Percentiles rank a stretch among this genome's conserved stretches.
These are phyloP conservation scores for Talaromyces liani DNA, from an alignment of 495 filamentous ascomycete species.

Conservation along the genomic window DNA sequence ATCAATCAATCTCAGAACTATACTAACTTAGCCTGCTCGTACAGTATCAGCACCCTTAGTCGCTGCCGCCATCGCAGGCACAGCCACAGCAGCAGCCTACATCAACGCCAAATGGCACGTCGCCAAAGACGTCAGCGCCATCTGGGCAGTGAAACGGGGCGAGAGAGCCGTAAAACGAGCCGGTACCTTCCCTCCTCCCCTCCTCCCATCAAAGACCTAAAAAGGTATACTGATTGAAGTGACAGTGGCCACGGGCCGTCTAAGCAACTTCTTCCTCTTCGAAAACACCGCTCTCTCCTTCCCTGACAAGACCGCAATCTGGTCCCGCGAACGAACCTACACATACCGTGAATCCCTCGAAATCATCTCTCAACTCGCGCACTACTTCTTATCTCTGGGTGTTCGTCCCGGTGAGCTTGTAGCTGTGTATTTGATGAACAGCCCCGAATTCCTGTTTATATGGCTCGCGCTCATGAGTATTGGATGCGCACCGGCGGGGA, in stretches of 20 bases:
- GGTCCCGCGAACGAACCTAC: slow-evolving; percentile 58
- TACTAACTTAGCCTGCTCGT: background rate
- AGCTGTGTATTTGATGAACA: slow-evolving; percentile 62
- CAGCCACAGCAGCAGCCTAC: slow-evolving; percentile 46
- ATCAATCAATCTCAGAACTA: background rate
- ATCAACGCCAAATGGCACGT: slow-evolving; percentile 65
- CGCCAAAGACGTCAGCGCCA: slow-evolving; percentile 44
- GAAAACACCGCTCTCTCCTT: slow-evolving; percentile 42
- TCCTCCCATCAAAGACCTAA: background rate
- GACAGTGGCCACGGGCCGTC: slow-evolving; percentile 39
- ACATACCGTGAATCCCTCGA: slow-evolving; percentile 53
- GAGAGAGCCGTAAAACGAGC: slow-evolving; percentile 29
- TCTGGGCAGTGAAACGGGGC: slow-evolving; percentile 26
- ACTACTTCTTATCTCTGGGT: slow-evolving; percentile 54
- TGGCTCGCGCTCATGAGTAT: slow-evolving; percentile 57
- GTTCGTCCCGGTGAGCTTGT: slow-evolving; percentile 61
- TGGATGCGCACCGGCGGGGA: slow-evolving; percentile 59
- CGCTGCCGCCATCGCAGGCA: slow-evolving; percentile 38
- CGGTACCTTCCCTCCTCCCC: slow-evolving; percentile 14
- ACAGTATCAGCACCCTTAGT: slow-evolving; percentile 12
- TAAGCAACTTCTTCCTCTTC: slow-evolving; percentile 61
- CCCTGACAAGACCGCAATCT: slow-evolving; percentile 50
- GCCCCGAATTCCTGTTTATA: slow-evolving; percentile 58
- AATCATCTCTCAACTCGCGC: slow-evolving; percentile 52
- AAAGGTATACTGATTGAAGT: background rate